A percentile compares a stretch with the other conserved stretches of the same genome.
These are phyloP conservation scores for Tripterygium wilfordii DNA, from an alignment of 177 flowering plant species.

Conservation along the genomic window DNA sequence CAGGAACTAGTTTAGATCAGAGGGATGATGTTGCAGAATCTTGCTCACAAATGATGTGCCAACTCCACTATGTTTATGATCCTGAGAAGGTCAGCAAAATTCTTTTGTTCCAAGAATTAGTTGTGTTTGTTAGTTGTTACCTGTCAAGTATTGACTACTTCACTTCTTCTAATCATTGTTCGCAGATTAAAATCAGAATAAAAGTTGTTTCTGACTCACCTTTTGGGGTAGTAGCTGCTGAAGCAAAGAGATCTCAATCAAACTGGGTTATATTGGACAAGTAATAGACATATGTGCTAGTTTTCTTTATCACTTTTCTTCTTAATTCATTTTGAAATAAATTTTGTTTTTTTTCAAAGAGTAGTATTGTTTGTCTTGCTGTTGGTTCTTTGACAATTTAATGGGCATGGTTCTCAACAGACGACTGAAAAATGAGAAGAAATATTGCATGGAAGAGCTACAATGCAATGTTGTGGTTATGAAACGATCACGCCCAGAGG, in stretches of 20 bases:
- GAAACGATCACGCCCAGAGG: slow-evolving; percentile 66
- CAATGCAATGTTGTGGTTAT: slow-evolving; percentile 83
- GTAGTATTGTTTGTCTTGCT: too few relatives aligned
- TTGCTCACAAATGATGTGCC: slow-evolving; percentile 68
- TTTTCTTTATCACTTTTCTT: neutral
- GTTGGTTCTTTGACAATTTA: too few relatives aligned
- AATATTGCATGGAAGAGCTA: slow-evolving; percentile 72
- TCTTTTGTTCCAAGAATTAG: neutral
- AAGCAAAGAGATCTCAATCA: slow-evolving; percentile 44
- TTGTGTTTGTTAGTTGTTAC: neutral
- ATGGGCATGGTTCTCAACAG: slow-evolving; percentile 40
- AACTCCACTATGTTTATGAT: slow-evolving; percentile 68
- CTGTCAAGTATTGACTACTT: slow-evolving; percentile 1
- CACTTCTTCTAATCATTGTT: neutral
- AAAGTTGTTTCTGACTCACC: slow-evolving; percentile 39
- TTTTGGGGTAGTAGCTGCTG: slow-evolving; percentile 49
- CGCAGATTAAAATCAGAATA: slow-evolving; percentile 47
- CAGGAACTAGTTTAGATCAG: slow-evolving; percentile 57
- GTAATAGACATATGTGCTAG: slow-evolving; percentile 34
- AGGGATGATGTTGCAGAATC: slow-evolving; percentile 57
- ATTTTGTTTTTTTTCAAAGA: too few relatives aligned
- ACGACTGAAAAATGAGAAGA: slow-evolving; percentile 59
- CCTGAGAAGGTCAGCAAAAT: slow-evolving; percentile 51
- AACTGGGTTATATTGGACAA: slow-evolving; percentile 74
- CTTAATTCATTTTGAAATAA: too few relatives aligned